Evolutionary conservation across 139 green algal species (phyloP), one percentile per base, ranked within the genome.

Genomic region (Gonium pectorale): DNA sequence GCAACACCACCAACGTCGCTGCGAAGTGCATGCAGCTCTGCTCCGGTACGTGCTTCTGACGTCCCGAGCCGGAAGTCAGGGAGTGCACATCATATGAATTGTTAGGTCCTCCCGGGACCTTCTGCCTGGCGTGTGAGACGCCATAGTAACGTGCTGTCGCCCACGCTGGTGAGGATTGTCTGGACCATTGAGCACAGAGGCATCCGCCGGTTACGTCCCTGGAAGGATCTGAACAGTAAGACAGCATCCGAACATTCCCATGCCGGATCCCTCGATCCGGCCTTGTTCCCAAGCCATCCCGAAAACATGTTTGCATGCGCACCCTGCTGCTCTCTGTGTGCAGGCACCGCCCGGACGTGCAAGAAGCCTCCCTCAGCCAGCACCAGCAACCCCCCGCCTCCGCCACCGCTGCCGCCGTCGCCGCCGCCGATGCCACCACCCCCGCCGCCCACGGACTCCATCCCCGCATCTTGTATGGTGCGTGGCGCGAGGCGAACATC

Each of bases 381-480:
- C 9, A 60, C 41, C 15, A 27, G 5, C 7, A 33, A 13, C 35
- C 56, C 75, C 3, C 75, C 75, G n/a, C 75, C 75, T 59, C 75
- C 75, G 59, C 75, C 75, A 21, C 75, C 75, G 11, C 75, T 40
- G n/a, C 41, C 75, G 59, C 75, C 59, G 0, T 56, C 75, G 60
- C 75, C 60, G 41, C 75, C 75, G 15, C 75, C 75, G 2, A 33
- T 62, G n/a, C 75, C 75, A 40, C 75, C 75, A 15, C 75, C 75
- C n/a, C 75, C 75, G 15, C 75, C 75, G 29, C 75, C 75, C 26
- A 8, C 9, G 24, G 15, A 8, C n/a, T n/a, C n/a, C 27, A 21
- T 83, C 4, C 43, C 75, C 0, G 21, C 41, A 17, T 59, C 24
- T 0, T 83, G 75, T 41, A 71, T 29, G 75, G 75, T 83, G n/a